Evolutionary conservation across 164 flowering plant genomes (phyloP).

Genomic region (Piper longum): DNA sequence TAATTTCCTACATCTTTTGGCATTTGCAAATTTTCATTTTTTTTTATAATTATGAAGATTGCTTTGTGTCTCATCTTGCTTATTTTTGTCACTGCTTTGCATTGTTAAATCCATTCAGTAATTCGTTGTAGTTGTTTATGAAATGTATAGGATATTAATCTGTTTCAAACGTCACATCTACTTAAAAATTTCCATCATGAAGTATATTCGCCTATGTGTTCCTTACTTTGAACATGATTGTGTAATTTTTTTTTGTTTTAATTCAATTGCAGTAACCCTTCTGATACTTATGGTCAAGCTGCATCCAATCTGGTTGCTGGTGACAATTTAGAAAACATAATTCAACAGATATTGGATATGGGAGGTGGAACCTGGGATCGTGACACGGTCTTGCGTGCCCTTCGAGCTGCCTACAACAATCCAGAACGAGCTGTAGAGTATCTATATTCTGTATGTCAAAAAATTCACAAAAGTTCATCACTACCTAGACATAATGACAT

Average conservation of each 20-base stretch:
- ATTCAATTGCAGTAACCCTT: slow-evolving; percentile 28
- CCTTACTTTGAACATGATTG: too few relatives aligned
- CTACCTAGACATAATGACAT: background rate
- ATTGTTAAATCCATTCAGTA: too few relatives aligned
- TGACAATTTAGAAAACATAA: slow-evolving; percentile 57
- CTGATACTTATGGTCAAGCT: slow-evolving; percentile 64
- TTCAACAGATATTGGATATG: slow-evolving; percentile 82
- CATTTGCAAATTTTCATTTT: too few relatives aligned
- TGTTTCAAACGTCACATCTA: too few relatives aligned
- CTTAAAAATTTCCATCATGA: too few relatives aligned
- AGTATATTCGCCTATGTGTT: too few relatives aligned
- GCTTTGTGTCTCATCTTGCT: too few relatives aligned
- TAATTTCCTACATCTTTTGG: background rate
- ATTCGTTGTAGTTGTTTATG: too few relatives aligned
- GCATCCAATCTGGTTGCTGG: slow-evolving; percentile 70
- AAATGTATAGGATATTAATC: too few relatives aligned
- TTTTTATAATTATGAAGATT: too few relatives aligned
- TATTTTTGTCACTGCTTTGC: too few relatives aligned
- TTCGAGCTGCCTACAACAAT: slow-evolving; percentile 91
- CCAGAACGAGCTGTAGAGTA: slow-evolving; percentile 61
- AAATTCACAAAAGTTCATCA: background rate
- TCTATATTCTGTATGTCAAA: slow-evolving; percentile 26
- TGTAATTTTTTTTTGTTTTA: background rate
- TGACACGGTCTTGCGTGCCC: slow-evolving; percentile 83
- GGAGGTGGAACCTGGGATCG: slow-evolving; percentile 97